Evolutionary conservation across 176 grass and related monocot species (phyloP), one percentile per base, ranked within the genome.

Genomic region (Olyra latifolia): DNA sequence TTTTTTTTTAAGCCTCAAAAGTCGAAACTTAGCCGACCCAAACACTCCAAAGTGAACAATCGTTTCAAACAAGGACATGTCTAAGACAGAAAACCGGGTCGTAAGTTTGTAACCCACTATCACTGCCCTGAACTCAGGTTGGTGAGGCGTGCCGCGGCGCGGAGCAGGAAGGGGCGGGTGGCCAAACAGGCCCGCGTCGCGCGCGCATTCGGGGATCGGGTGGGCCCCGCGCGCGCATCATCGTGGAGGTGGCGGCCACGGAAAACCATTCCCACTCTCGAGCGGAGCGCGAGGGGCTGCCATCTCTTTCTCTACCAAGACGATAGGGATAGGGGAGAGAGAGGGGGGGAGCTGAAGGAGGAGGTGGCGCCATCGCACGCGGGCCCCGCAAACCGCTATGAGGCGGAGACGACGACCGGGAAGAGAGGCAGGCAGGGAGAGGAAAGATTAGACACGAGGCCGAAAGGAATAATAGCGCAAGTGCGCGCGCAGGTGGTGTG

Each of bases 321-420:
- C 47, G 64, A 80, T 15, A 19, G 64, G 13, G 77, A 67, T 20
- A 4, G 61, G n/a, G 4, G 8, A 2, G 52, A 49, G 53, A 1
- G 11, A 17, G 29, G 5, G 12, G 5, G 63, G 40, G 40, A 30
- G 39, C n/a, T n/a, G n/a, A n/a, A 13, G 16, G 32, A n/a, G 24
- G 10, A 0, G 69, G 76, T 56, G 68, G 43, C 22, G 85, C 42
- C 53, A 81, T 81, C 78, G 29, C 22, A 1, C 62, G 70, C 8
- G 88, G 88, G 72, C 13, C 83, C 82, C 72, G 65, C 49, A 8
- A 78, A 50, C 56, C 77, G 65, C 83, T 48, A 55, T n/a, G n/a
- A 3, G 44, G 56, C 47, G 73, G 56, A 69, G 82, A 62, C 54
- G 77, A 84, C 77, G 71, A 81, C 76, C 82, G 72, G 52, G 30